Percentiles rank a stretch among this genome's conserved stretches.
These are phyloP conservation scores for Fagopyrum homotropicum DNA, from an alignment of 148 eudicot genomes.

Conservation along the genomic window DNA sequence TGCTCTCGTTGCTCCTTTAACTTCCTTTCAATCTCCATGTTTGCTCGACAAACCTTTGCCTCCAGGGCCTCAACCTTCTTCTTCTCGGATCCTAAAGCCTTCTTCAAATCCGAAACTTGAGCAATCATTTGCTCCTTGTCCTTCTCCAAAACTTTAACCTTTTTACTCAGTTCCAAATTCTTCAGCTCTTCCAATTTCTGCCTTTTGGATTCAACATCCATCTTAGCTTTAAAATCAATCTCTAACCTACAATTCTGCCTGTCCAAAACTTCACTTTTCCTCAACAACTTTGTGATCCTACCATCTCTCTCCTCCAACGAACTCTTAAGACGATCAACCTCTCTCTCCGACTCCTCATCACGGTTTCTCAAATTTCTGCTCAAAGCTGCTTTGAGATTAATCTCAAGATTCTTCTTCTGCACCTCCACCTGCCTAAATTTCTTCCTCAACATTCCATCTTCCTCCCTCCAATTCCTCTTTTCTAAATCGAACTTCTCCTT, in stretches of 20 bases:
- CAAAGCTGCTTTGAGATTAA: not conserved
- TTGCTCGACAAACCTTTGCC: not conserved
- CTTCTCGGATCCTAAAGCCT: not conserved
- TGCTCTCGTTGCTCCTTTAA: not conserved
- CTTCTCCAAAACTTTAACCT: not conserved
- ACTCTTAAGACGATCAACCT: not conserved
- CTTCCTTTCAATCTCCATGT: not conserved
- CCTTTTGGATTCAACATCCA: not conserved
- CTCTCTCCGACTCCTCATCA: not conserved
- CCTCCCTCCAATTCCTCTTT: constrained; percentile 2
- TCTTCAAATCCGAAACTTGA: not conserved
- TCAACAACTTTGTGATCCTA: not conserved
- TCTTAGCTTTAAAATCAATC: not conserved
- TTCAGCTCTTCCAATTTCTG: not conserved
- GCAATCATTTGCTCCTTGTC: constrained; percentile 1
- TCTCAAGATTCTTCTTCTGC: not conserved
- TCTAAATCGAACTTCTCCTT: not conserved
- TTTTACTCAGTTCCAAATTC: not conserved
- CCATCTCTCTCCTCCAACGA: constrained; percentile 1
- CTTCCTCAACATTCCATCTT: not conserved
- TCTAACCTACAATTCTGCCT: not conserved
- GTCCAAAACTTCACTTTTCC: not conserved
- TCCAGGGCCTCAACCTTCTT: not conserved
- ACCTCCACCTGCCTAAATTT: not conserved
- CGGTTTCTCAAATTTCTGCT: not conserved